These are phyloP conservation scores for Wallacemonas sp. DNA, from an alignment of 208 protist genomes.

Conservation along the genomic window DNA sequence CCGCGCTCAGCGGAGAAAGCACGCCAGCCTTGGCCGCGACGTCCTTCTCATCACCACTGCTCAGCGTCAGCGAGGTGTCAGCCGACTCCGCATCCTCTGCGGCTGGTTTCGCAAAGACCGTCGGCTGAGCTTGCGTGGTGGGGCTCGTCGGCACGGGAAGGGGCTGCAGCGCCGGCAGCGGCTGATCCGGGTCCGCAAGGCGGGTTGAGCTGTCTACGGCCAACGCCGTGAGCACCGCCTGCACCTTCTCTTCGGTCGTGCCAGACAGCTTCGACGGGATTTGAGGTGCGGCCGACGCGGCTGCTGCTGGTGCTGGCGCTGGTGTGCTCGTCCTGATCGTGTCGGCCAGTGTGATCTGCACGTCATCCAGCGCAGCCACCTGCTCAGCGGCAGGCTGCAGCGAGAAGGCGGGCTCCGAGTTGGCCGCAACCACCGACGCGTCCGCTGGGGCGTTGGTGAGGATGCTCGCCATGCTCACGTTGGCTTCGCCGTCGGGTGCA, in stretches of 20 bases:
- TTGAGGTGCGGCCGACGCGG: background rate
- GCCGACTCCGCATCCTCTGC: background rate
- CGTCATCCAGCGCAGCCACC: constrained; percentile 1
- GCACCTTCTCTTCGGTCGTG: constrained; percentile 21
- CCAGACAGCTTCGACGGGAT: constrained; percentile 7
- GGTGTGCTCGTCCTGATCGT: background rate
- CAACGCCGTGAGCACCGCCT: constrained; percentile 18
- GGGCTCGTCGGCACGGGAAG: background rate
- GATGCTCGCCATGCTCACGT: constrained; percentile 21
- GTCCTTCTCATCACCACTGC: background rate
- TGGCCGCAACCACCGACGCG: constrained; percentile 2
- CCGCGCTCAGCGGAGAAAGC: background rate
- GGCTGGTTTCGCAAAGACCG: background rate
- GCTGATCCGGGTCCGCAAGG: constrained; percentile 11
- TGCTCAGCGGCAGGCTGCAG: constrained; percentile 7
- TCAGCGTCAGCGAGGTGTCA: background rate
- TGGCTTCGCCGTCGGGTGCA: constrained; percentile 21
- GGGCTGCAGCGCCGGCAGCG: background rate
- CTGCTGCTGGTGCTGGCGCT: background rate
- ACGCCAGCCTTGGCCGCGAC: background rate
- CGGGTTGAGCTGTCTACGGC: constrained; percentile 20
- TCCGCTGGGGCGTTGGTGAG: constrained; percentile 9
- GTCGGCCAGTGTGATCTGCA: constrained; percentile 28
- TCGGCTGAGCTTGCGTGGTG: background rate
- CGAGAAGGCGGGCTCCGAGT: constrained; percentile 17